Base-by-base conservation (phyloP, 2,329 filamentous ascomycete species). In the Aspergillus novoparasiticus region DNA sequence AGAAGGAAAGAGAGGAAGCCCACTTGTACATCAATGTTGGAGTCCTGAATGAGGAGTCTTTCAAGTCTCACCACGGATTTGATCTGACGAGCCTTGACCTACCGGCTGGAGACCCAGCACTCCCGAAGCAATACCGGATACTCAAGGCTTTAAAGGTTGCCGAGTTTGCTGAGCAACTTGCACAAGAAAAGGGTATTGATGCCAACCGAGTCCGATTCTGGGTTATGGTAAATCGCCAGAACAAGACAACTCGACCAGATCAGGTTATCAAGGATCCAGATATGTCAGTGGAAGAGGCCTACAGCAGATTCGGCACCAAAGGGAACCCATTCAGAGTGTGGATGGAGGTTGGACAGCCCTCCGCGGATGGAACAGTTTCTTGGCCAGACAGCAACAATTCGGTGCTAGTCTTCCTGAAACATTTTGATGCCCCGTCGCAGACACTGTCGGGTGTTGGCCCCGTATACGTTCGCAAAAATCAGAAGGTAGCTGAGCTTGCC, bases 181-280 rank as follows among this genome's bases (percentile, higher is more conserved):
- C 91, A 0, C 79, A 87, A 45, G 90, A 96, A 61, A 83, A 90
- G 57, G 84, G 83, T 0, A 78, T 90, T 57, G 88, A 94, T 51
- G 83, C 90, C 0, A 87, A 88, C 61, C 86, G 87, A 65, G 80
- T 98, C 28, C 88, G 95, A 26, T 86, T 97, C 21, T 99, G 95
- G 96, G 88, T 93, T 60, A 97, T 99, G 94, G 95, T 99, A 1
- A 98, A 97, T 75, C 90, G 95, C 12, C 95, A 99, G 77, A 99
- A 99, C 76, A 97, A 97, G 79, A 99, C 95, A 0, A 90, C 93
- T 43, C 88, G 95, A 21, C 95, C 96, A 0, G 95, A 99, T 74
- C 89, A 92, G 63, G 92, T 93, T 0, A 88, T 99, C 56, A 87
- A 87, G 75, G 93, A 96, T 72, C 80, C 88, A 2, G 85, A 89